Conservation (phyloP, 805 yeast species). For the Brettanomyces sp. region DNA sequence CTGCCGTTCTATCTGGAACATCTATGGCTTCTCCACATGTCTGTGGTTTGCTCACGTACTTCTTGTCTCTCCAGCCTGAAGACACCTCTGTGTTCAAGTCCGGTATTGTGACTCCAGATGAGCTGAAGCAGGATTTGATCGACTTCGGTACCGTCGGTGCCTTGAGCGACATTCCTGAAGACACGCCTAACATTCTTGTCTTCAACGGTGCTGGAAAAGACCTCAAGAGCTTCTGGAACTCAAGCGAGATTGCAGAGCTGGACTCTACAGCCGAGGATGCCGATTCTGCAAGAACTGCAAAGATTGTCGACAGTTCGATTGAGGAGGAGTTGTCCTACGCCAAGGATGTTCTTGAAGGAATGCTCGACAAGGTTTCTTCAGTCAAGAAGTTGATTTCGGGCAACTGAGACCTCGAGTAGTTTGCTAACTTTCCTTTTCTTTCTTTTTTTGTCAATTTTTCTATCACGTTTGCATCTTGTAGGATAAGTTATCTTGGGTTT, state of each 20-base stretch:
- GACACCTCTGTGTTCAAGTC: conserved; percentile 55
- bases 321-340: conserved; percentile 10
- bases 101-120: conserved; percentile 55
- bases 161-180: conserved; percentile 55
- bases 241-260: conserved; percentile 5
- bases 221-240: conserved; percentile 53
- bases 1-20: conserved; percentile 86
- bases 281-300: conserved; percentile 14
- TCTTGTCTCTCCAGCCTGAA: conserved; percentile 76
- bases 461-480: background rate
- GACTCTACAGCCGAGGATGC: conserved; percentile 2
- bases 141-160: conserved; percentile 54
- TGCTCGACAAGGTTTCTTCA: conserved; percentile 9
- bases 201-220: conserved; percentile 78
- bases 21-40: conserved; percentile 99
- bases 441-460: background rate
- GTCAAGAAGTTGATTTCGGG: conserved; percentile 1
- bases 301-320: conserved; percentile 14
- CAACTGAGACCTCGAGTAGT: background rate
- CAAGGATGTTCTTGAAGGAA: conserved; percentile 13
- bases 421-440: background rate
- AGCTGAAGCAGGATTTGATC: conserved; percentile 67
- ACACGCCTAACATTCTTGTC: conserved; percentile 69
- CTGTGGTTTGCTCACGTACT: conserved; percentile 85
- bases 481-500: background rate